Evolutionary conservation across 306 rosid species (phyloP).

Genomic region (Canavalia gladiata): DNA sequence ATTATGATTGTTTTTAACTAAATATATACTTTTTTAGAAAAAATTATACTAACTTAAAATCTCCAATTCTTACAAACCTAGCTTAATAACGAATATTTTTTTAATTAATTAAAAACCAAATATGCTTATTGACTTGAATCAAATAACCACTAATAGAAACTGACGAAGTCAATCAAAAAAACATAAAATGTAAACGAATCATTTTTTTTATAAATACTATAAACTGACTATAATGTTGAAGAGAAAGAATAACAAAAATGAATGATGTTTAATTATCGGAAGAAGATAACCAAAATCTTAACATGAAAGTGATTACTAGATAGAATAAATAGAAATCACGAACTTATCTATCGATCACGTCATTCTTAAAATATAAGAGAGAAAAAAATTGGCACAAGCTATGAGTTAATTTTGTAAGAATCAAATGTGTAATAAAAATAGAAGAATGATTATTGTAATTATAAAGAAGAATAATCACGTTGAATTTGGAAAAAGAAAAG

Average conservation of each 20-base stretch:
- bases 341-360: constrained; percentile 1
- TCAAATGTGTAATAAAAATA: neutral
- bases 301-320: constrained; percentile 11
- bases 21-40: too few species aligned
- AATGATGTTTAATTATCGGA: neutral
- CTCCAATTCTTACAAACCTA: too few species aligned
- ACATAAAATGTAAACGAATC: too few species aligned
- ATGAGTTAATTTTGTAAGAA: neutral
- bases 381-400: neutral
- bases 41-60: too few species aligned
- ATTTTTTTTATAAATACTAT: neutral
- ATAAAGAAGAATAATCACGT: neutral
- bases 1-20: too few species aligned
- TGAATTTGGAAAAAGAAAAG: constrained; percentile 1
- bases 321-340: neutral
- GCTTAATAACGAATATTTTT: too few species aligned
- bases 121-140: too few species aligned
- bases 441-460: neutral
- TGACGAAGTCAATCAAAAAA: too few species aligned
- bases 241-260: neutral
- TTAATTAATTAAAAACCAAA: too few species aligned
- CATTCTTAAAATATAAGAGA: neutral
- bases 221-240: neutral
- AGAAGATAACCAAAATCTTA: constrained; percentile 1
- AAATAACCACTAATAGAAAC: neutral